Percentiles rank a stretch among this genome's conserved stretches.
These are phyloP conservation scores for Suillus alpinus DNA, from an alignment of 768 basidiomycete genomes.

Conservation along the genomic window DNA sequence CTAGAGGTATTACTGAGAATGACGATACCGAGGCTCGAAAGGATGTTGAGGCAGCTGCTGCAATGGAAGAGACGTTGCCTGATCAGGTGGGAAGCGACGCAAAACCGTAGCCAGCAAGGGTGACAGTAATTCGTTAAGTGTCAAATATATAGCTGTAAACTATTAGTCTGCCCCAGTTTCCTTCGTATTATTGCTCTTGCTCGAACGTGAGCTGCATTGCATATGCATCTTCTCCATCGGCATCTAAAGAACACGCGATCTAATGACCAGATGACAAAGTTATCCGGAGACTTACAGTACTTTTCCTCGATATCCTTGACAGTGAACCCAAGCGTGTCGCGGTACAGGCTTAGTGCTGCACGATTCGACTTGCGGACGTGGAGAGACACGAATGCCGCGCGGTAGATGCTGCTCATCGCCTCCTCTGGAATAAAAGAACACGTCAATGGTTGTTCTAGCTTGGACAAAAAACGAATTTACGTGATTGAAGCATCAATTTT, in stretches of 20 bases:
- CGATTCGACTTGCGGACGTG: constrained; percentile 96
- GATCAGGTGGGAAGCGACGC: not conserved
- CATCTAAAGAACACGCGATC: constrained; percentile 51
- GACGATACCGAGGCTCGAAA: constrained; percentile 5
- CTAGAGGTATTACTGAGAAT: constrained; percentile 19
- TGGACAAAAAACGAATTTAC: constrained; percentile 44
- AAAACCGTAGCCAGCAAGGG: constrained; percentile 2
- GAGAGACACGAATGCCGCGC: constrained; percentile 78
- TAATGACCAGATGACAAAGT: not conserved
- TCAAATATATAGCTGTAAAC: constrained; percentile 10
- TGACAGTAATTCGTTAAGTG: constrained; percentile 8
- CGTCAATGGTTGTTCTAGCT: constrained; percentile 3
- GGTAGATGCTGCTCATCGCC: constrained; percentile 88
- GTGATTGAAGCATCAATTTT: constrained; percentile 90
- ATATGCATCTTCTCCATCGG: constrained; percentile 93
- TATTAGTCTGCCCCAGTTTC: not conserved
- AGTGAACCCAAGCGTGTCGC: constrained; percentile 86
- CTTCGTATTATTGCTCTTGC: constrained; percentile 23
- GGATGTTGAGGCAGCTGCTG: constrained; percentile 7
- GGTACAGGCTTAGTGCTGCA: constrained; percentile 85
- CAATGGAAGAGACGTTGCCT: constrained; percentile 7
- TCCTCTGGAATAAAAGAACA: constrained; percentile 55
- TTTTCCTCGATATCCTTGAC: constrained; percentile 83
- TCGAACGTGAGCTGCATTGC: constrained; percentile 77
- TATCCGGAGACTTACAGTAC: constrained; percentile 68